Evolutionary conservation across 1,139 yeast genomes (phyloP).

Genomic region (Magnusiomyces paraingens): DNA sequence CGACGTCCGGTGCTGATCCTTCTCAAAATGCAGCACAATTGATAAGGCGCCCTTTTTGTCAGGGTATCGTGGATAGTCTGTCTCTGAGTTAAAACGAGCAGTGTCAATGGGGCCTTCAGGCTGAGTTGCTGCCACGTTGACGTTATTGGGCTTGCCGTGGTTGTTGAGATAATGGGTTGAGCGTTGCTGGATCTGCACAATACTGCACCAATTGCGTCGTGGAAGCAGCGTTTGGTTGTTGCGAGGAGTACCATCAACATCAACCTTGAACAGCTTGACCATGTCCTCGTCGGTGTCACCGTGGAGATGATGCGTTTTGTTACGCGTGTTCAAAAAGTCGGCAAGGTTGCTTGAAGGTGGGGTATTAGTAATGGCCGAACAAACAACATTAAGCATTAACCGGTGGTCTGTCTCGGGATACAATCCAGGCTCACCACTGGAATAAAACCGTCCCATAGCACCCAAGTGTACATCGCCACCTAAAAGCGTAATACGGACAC

Average conservation of each 20-base stretch:
- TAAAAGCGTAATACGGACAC: slow-evolving; percentile 71
- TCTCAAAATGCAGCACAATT: slow-evolving; percentile 68
- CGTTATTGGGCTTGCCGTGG: not conserved
- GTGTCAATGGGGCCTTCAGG: not conserved
- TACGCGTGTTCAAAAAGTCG: slow-evolving; percentile 53
- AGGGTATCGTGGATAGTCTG: not conserved
- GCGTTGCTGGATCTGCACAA: slow-evolving; percentile 14
- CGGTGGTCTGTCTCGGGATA: slow-evolving; percentile 65
- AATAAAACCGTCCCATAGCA: slow-evolving; percentile 69
- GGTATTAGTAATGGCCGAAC: slow-evolving; percentile 85
- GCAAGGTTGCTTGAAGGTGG: slow-evolving; percentile 93
- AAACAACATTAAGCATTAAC: slow-evolving; percentile 72
- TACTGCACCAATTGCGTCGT: slow-evolving; percentile 66
- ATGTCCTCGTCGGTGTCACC: slow-evolving; percentile 68
- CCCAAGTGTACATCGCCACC: slow-evolving; percentile 93
- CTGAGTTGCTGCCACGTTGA: not conserved
- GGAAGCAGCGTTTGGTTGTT: slow-evolving; percentile 59
- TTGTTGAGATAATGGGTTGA: not conserved
- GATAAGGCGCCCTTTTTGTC: slow-evolving; percentile 52
- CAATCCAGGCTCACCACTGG: slow-evolving; percentile 49
- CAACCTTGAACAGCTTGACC: slow-evolving; percentile 59
- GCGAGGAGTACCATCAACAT: slow-evolving; percentile 54
- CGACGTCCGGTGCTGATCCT: slow-evolving; percentile 44
- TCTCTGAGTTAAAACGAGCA: not conserved
- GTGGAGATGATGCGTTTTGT: slow-evolving; percentile 62